Conservation (phyloP, 2,329 filamentous ascomycete genomes). For the Xylariales sp. region DNA sequence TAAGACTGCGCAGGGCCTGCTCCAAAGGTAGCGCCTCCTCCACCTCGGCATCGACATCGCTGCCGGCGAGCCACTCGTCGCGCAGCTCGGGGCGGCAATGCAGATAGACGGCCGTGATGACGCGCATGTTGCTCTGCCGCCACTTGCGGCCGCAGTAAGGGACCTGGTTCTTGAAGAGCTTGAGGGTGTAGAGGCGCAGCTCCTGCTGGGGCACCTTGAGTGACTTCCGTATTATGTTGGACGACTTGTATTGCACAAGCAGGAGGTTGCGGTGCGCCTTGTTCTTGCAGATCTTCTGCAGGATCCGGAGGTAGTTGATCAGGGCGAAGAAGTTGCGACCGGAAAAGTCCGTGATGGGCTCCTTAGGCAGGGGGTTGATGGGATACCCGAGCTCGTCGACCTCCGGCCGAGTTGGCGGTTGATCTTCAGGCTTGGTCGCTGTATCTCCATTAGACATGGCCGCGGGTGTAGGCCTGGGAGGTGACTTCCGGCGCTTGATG, state of each 20-base stretch:
- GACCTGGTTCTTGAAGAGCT: slow-evolving; percentile 97
- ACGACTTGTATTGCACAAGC: slow-evolving; percentile 92
- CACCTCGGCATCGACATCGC: slow-evolving; percentile 88
- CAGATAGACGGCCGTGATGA: slow-evolving; percentile 94
- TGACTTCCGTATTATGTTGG: slow-evolving; percentile 84
- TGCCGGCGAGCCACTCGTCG: slow-evolving; percentile 91
- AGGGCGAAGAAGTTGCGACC: slow-evolving; percentile 92
- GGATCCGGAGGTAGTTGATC: slow-evolving; percentile 91
- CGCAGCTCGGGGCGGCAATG: slow-evolving; percentile 88
- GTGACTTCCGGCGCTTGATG: slow-evolving; percentile 58
- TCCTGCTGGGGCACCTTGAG: slow-evolving; percentile 86
- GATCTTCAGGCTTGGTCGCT: slow-evolving; percentile 28
- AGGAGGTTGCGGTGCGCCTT: slow-evolving; percentile 93
- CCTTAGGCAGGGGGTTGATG: slow-evolving; percentile 60
- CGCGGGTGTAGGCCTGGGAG: slow-evolving; percentile 31
- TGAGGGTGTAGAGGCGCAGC: slow-evolving; percentile 88
- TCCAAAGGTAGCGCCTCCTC: slow-evolving; percentile 90
- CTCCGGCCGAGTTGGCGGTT: slow-evolving; percentile 43
- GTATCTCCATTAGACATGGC: slow-evolving; percentile 21
- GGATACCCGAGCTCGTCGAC: slow-evolving; percentile 89
- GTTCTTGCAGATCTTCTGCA: slow-evolving; percentile 95
- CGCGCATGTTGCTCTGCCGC: slow-evolving; percentile 96
- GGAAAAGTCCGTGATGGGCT: slow-evolving; percentile 84
- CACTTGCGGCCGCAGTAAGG: slow-evolving; percentile 98
- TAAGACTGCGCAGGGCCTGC: slow-evolving; percentile 81